Evolutionary conservation across 1,139 yeast species (phyloP).

Genomic region (Meyerozyma athensensis): DNA sequence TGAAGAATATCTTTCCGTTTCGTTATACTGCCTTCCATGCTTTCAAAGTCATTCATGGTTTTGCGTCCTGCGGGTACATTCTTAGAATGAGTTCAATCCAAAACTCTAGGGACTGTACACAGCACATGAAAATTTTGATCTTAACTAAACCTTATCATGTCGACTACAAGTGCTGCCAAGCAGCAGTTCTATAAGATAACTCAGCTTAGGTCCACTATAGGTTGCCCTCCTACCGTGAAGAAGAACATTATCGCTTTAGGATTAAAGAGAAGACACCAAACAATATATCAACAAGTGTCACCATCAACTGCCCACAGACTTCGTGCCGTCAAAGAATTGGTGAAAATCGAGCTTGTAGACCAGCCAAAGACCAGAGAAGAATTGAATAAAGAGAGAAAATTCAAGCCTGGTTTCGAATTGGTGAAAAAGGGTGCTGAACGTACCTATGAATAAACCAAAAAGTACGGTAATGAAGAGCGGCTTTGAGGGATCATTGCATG

Average conservation of each 20-base stretch:
- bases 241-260: slow-evolving; percentile 72
- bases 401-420: slow-evolving; percentile 52
- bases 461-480: too few species aligned
- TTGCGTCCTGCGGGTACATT: too few species aligned
- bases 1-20: neutral
- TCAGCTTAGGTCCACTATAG: slow-evolving; percentile 78
- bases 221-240: slow-evolving; percentile 67
- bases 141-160: slow-evolving; percentile 11
- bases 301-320: slow-evolving; percentile 85
- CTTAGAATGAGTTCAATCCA: too few species aligned
- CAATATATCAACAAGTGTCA: slow-evolving; percentile 67
- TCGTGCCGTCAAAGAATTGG: slow-evolving; percentile 79
- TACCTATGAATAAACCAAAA: neutral
- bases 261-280: slow-evolving; percentile 66
- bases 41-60: too few species aligned
- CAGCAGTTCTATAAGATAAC: slow-evolving; percentile 53
- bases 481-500: too few species aligned
- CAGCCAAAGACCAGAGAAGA: slow-evolving; percentile 44
- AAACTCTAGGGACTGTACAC: neutral
- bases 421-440: slow-evolving; percentile 2
- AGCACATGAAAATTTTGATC: neutral
- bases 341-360: slow-evolving; percentile 75
- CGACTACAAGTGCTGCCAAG: slow-evolving; percentile 8
- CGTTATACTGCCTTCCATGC: neutral
- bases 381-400: slow-evolving; percentile 53